phyloP scores from a whole-genome alignment of 1,139 yeast genomes.

The Nematodospora anomalae region DNA sequence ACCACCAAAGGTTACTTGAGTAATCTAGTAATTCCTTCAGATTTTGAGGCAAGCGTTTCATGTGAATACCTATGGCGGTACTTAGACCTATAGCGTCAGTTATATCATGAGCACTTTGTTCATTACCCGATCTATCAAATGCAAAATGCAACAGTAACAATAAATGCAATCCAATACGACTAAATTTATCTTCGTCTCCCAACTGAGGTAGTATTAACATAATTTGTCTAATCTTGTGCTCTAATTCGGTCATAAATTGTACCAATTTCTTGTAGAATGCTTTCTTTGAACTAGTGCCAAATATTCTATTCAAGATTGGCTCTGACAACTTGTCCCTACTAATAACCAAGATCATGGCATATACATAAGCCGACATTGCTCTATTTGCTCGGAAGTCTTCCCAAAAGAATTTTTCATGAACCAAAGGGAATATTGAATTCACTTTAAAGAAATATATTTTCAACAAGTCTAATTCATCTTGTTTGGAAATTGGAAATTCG shows the following conservation, averaged over 20 bases:
- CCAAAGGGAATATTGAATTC: conserved; percentile 36
- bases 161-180: conserved; percentile 27
- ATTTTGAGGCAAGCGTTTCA: conserved; percentile 19
- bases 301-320: conserved; percentile 25
- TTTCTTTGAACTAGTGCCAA: conserved; percentile 13
- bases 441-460: conserved; percentile 33
- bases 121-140: conserved; percentile 34
- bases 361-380: conserved; percentile 27
- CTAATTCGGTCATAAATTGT: conserved; percentile 27
- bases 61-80: conserved; percentile 34
- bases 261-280: conserved; percentile 18
- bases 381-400: conserved; percentile 21
- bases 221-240: conserved; percentile 34
- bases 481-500: conserved; percentile 21
- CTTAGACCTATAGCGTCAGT: conserved; percentile 32
- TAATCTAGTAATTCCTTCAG: conserved; percentile 17
- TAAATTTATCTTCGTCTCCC: conserved; percentile 39
- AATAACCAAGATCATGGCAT: conserved; percentile 29
- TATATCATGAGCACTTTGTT: conserved; percentile 38
- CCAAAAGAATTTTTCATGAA: conserved; percentile 32
- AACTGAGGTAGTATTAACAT: conserved; percentile 28
- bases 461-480: conserved; percentile 24
- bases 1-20: conserved; percentile 38
- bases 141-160: conserved; percentile 33
- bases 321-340: conserved; percentile 30